Conservation (phyloP, 768 basidiomycete species). For the Leccinum rimulosum region DNA sequence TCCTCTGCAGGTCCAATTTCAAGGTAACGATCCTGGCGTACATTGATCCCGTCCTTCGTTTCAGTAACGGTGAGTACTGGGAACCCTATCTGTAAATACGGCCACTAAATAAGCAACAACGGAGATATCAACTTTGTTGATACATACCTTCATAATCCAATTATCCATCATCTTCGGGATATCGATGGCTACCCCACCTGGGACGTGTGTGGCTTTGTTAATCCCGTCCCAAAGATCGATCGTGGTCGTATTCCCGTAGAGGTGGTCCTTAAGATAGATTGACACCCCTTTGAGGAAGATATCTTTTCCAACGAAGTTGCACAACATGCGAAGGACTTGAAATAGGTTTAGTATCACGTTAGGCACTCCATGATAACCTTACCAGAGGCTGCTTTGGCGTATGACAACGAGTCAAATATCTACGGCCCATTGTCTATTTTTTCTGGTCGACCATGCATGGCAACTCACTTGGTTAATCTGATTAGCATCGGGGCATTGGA, state of each 20-base stretch:
- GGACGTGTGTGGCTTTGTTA: slow-evolving; percentile 58
- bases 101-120: background rate
- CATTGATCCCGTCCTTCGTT: slow-evolving; percentile 61
- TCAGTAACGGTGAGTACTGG: slow-evolving; percentile 89
- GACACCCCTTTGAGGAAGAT: slow-evolving; percentile 86
- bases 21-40: slow-evolving; percentile 91
- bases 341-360: background rate
- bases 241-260: slow-evolving; percentile 84
- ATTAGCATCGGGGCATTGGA: slow-evolving; percentile 83
- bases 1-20: slow-evolving; percentile 76
- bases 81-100: slow-evolving; percentile 61
- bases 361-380: slow-evolving; percentile 10
- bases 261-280: slow-evolving; percentile 84
- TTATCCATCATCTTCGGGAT: slow-evolving; percentile 82
- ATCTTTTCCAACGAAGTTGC: slow-evolving; percentile 85
- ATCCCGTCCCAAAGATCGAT: slow-evolving; percentile 89
- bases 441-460: background rate
- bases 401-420: slow-evolving; percentile 89
- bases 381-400: slow-evolving; percentile 83
- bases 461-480: slow-evolving; percentile 67
- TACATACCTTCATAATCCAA: slow-evolving; percentile 77
- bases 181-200: slow-evolving; percentile 41
- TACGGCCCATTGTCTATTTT: slow-evolving; percentile 29
- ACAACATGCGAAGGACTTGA: slow-evolving; percentile 89
- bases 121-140: background rate